phyloP scores from a whole-genome alignment of 495 filamentous ascomycete genomes.

The Trichoderma erinaceum region DNA sequence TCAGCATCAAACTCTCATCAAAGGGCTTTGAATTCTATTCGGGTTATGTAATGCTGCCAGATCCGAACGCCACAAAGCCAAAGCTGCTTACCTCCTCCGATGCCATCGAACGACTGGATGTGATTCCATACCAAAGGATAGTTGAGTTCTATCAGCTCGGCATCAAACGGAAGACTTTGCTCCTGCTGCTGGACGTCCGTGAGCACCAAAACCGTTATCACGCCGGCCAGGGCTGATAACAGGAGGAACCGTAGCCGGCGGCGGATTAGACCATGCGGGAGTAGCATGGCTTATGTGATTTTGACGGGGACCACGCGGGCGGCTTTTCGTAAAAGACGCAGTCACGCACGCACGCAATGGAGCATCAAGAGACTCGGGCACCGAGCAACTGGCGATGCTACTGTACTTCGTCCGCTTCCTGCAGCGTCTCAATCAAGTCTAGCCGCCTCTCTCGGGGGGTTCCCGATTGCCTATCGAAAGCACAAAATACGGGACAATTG shows the following conservation, averaged over 20 bases:
- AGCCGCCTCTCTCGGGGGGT: no score
- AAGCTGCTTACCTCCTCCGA: constrained; percentile 6
- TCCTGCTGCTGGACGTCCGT: not conserved
- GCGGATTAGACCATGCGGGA: constrained; percentile 1
- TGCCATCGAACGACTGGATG: not conserved
- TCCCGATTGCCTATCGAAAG: not conserved
- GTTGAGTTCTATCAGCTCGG: not conserved
- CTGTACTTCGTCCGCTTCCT: not conserved
- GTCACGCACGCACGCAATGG: not conserved
- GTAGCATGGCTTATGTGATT: not conserved
- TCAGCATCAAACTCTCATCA: constrained; percentile 1
- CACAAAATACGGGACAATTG: not conserved
- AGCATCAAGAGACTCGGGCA: not conserved
- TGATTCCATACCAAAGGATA: not conserved
- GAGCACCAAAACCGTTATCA: not conserved
- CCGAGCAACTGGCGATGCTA: not conserved
- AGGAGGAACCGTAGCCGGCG: constrained; percentile 3
- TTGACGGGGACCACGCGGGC: not conserved
- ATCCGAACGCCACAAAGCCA: constrained; percentile 4
- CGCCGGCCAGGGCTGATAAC: not conserved
- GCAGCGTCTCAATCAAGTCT: not conserved
- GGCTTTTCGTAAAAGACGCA: not conserved
- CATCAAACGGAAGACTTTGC: not conserved
- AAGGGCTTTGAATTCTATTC: not conserved
- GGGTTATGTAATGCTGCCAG: not conserved